A percentile compares a stretch with the other conserved stretches of the same genome.
Conservation (phyloP, 306 rosid species). For the Cyamopsis tetragonoloba region DNA sequence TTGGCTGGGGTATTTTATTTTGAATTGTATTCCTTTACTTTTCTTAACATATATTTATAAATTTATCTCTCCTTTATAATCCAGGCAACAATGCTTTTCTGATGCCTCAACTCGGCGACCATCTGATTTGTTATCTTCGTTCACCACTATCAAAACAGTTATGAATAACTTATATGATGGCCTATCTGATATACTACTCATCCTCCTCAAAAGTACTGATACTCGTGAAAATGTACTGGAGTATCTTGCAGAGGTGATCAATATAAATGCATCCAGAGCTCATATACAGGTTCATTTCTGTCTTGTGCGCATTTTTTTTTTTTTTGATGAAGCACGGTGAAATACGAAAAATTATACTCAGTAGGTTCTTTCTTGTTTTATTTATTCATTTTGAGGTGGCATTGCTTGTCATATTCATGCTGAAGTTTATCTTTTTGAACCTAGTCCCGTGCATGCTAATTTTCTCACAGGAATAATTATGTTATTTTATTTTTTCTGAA, state of each 20-base stretch:
- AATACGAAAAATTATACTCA: not conserved
- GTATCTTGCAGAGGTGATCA: conserved; percentile 92
- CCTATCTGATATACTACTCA: conserved; percentile 66
- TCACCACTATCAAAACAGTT: conserved; percentile 73
- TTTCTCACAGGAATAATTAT: not conserved
- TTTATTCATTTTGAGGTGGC: not conserved
- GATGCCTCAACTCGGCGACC: conserved; percentile 82
- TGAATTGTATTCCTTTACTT: not conserved
- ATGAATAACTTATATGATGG: conserved; percentile 85
- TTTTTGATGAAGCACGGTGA: not conserved
- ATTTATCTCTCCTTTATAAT: conserved; percentile 14
- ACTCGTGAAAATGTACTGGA: conserved; percentile 81
- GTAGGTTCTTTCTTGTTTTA: not conserved
- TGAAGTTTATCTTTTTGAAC: not conserved
- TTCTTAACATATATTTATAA: not conserved
- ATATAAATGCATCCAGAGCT: conserved; percentile 91
- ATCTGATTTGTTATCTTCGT: conserved; percentile 77
- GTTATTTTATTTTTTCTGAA: not conserved
- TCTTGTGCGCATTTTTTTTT: not conserved
- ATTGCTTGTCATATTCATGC: not conserved
- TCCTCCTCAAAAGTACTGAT: conserved; percentile 77
- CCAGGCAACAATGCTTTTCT: conserved; percentile 93
- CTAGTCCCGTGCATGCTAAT: not conserved
- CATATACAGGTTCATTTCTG: conserved; percentile 74
- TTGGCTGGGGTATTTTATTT: conserved; percentile 4